A percentile compares a stretch with the other conserved stretches of the same genome.
Evolutionary conservation across 106 monocot species (phyloP).

Genomic region (Agapanthus africanus): DNA sequence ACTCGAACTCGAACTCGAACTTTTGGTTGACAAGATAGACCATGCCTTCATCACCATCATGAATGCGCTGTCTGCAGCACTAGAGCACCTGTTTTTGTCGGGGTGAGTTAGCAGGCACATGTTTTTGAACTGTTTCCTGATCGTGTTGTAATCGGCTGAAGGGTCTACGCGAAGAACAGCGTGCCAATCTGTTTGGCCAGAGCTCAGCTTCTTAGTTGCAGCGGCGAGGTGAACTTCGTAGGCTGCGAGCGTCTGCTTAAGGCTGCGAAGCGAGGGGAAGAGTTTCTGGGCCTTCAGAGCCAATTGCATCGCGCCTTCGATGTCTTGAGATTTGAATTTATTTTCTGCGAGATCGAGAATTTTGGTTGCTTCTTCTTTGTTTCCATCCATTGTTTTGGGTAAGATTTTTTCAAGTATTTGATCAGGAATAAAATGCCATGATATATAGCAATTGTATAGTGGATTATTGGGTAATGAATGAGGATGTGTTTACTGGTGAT

Average conservation of each 20-base stretch:
- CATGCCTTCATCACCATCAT: background rate
- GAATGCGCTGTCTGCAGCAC: background rate
- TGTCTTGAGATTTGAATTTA: background rate
- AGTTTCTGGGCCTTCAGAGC: background rate
- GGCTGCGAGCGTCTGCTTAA: background rate
- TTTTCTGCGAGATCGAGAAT: background rate
- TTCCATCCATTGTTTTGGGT: background rate
- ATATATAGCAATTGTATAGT: no score
- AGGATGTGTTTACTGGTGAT: no score
- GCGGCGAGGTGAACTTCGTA: background rate
- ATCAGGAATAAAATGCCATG: no score
- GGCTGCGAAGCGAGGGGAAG: background rate
- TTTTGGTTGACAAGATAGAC: background rate
- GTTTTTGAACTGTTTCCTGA: slow-evolving; percentile 4
- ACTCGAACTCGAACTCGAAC: background rate
- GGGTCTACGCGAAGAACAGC: background rate
- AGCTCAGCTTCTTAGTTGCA: background rate
- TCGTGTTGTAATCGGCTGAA: slow-evolving; percentile 1
- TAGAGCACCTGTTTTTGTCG: background rate
- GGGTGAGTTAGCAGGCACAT: background rate
- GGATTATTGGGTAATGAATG: no score
- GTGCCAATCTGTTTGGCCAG: background rate
- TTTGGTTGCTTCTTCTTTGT: background rate
- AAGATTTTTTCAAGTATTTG: no score
- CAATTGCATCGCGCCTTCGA: background rate